Percentiles rank a stretch among this genome's conserved stretches.
Conservation (phyloP, 2,329 filamentous ascomycete species). For the Claviceps digitariae region DNA sequence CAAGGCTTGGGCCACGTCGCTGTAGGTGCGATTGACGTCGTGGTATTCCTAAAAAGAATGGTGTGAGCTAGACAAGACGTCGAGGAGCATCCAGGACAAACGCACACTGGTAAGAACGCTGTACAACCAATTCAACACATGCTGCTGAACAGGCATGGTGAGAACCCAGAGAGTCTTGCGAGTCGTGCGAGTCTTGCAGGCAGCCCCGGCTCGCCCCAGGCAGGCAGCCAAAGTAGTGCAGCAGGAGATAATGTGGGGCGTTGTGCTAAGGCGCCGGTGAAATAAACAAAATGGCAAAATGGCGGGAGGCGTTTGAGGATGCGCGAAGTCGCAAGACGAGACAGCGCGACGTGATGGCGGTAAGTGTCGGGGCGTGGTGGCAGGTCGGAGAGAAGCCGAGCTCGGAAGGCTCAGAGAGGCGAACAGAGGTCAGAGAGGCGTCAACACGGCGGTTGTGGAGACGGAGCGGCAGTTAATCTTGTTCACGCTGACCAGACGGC, state of each 20-base stretch:
- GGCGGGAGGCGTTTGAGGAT: not conserved
- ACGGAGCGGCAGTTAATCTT: no score
- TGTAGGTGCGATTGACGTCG: conserved; percentile 85
- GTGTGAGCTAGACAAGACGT: not conserved
- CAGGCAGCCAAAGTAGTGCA: not conserved
- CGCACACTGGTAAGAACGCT: conserved; percentile 69
- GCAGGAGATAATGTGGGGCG: not conserved
- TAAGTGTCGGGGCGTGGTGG: not conserved
- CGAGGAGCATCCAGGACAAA: not conserved
- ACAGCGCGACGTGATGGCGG: not conserved
- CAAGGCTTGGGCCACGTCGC: conserved; percentile 74
- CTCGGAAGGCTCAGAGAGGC: no score
- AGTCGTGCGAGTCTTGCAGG: not conserved
- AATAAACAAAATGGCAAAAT: not conserved
- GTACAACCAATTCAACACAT: conserved; percentile 90
- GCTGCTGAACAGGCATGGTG: conserved; percentile 65
- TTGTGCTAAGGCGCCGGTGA: not conserved
- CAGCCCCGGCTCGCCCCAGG: not conserved
- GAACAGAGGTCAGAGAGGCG: no score
- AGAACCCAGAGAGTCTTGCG: not conserved
- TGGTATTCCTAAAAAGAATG: conserved; percentile 64
- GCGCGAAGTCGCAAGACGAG: not conserved
- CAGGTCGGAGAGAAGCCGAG: not conserved
- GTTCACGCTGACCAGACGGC: no score
- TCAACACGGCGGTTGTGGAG: no score